Evolutionary conservation across 108 stramenopile genomes (phyloP).

Genomic region (Mediolabrus comicus): DNA sequence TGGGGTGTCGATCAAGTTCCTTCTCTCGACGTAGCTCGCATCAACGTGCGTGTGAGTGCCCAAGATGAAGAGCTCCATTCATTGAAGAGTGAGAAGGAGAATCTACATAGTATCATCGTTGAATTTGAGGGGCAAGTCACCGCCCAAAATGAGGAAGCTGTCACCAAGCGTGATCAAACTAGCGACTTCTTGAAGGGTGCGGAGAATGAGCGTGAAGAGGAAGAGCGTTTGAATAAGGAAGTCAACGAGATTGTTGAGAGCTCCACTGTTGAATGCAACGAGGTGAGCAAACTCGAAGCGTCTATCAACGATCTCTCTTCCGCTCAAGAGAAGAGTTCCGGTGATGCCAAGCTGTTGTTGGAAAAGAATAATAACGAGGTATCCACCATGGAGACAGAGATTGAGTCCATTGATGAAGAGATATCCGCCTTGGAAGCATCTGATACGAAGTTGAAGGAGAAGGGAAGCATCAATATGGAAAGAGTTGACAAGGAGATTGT

Average conservation of each 20-base stretch:
- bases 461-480: slow-evolving; percentile 8
- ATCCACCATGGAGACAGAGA: slow-evolving; percentile 25
- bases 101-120: slow-evolving; percentile 9
- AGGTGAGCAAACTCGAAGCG: slow-evolving; percentile 26
- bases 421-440: slow-evolving; percentile 14
- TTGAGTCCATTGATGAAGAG: slow-evolving; percentile 19
- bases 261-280: slow-evolving; percentile 27
- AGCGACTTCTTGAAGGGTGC: slow-evolving; percentile 11
- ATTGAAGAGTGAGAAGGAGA: slow-evolving; percentile 18
- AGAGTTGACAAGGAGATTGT: slow-evolving; percentile 18
- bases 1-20: slow-evolving; percentile 41
- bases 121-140: slow-evolving; percentile 9
- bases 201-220: slow-evolving; percentile 12
- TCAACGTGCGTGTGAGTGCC: slow-evolving; percentile 34
- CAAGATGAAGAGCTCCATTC: slow-evolving; percentile 20
- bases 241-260: slow-evolving; percentile 19
- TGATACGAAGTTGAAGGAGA: slow-evolving; percentile 1
- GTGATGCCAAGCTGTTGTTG: slow-evolving; percentile 15
- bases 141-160: slow-evolving; percentile 6
- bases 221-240: slow-evolving; percentile 13
- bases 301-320: slow-evolving; percentile 37
- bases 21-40: slow-evolving; percentile 43
- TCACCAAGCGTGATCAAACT: slow-evolving; percentile 19
- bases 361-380: slow-evolving; percentile 15
- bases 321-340: slow-evolving; percentile 27